Evolutionary conservation across 345 rosid genomes (phyloP).

Genomic region (Salix viminalis): DNA sequence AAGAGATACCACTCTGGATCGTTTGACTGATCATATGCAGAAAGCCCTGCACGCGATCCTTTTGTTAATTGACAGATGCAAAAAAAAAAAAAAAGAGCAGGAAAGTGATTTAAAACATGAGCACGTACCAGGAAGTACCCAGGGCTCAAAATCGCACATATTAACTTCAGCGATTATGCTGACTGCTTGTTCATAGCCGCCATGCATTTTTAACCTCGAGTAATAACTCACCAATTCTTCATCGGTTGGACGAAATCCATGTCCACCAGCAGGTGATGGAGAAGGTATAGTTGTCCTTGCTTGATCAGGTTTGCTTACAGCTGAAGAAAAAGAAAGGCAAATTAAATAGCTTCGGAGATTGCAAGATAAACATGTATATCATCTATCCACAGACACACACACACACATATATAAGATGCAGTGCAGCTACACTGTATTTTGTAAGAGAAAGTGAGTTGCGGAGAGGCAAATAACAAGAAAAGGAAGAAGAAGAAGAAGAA

Average conservation of each 20-base stretch:
- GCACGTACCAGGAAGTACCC: slow-evolving; percentile 37
- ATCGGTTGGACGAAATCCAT: no score
- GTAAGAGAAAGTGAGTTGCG: no score
- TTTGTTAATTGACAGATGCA: neutral
- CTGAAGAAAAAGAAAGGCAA: neutral
- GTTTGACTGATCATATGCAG: slow-evolving; percentile 7
- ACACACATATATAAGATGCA: no score
- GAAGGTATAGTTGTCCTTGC: neutral
- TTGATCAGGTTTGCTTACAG: no score
- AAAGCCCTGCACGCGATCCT: neutral
- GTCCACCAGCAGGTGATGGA: no score
- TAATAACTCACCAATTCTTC: no score
- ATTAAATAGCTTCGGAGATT: neutral
- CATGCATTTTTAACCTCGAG: slow-evolving; percentile 30
- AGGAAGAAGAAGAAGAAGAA: no score
- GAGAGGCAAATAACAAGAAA: no score
- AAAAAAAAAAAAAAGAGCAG: neutral
- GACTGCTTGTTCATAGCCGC: neutral
- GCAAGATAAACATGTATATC: neutral
- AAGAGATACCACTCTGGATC: slow-evolving; percentile 18
- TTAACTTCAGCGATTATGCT: slow-evolving; percentile 28
- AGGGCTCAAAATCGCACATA: slow-evolving; percentile 39
- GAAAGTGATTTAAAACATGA: neutral
- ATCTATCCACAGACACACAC: no score
- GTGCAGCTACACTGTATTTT: no score